Base-by-base conservation (phyloP, 2,329 filamentous ascomycete genomes). In the Tolypocladium amazonense region DNA sequence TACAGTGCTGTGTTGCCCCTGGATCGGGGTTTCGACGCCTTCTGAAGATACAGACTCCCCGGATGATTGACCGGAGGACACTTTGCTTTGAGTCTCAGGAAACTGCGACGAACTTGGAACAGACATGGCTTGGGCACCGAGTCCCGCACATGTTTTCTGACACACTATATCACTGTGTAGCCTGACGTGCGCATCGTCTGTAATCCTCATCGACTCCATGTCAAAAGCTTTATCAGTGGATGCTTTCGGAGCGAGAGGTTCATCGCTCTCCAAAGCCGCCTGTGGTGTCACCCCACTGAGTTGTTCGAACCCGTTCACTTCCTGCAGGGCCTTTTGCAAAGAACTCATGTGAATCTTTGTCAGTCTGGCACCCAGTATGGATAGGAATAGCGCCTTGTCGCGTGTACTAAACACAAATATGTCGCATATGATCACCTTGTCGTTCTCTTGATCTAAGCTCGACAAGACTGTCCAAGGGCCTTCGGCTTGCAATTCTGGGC, bases 381-480 rank as follows among this genome's bases (percentile, higher is more conserved):
- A 37, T 9, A 58, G n/a, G 37, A 23, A 58, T 4, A 58, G 56
- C 25, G 45, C 27, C 11, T 53, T 58, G 8, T 58, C 43, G 23
- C 3, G 9, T 11, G 56, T 47, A n/a, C 11, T 53, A n/a, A 58
- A 58, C 23, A 58, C 56, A 23, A 38, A 54, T 1, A 58, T 53
- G 37, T 58, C 56, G 18, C 45, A 39, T 9, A 53, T 5, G 14
- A 53, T n/a, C 1, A 37, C 33, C 37, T 38, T 58, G 18, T 41
- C 37, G 11, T 39, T 30, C 18, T 58, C 56, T 12, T 25, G 45
- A 33, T 58, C 35, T 7, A 53, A 18, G 47, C 45, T 53, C 8
- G 56, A 58, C 5, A 58, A n/a, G 4, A 58, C 56, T 7, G 35
- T 53, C 56, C 56, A 58, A n/a, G 45, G 56, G 15, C 45, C 56